Evolutionary conservation across 2,329 filamentous ascomycete genomes (phyloP).

Genomic region (Peltaster fructicola): DNA sequence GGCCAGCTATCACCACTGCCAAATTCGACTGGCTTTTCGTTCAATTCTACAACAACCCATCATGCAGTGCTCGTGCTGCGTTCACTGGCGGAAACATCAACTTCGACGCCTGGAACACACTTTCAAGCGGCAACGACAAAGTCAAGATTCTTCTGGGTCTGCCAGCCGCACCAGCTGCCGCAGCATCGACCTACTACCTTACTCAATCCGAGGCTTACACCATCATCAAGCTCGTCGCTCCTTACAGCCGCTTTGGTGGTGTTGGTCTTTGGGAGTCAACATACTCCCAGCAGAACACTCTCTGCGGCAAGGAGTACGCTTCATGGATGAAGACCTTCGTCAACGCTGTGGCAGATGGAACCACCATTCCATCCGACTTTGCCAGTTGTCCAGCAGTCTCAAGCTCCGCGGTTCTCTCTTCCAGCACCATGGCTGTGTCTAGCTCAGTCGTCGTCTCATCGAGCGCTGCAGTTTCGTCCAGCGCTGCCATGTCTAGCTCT

Average conservation of each 20-base stretch:
- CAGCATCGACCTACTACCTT: slow-evolving; percentile 27
- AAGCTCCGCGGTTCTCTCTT: slow-evolving; percentile 1
- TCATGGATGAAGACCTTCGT: slow-evolving; percentile 32
- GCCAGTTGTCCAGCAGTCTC: slow-evolving; percentile 3
- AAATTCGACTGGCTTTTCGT: slow-evolving; percentile 28
- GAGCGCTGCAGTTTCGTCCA: not conserved
- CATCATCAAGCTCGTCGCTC: slow-evolving; percentile 27
- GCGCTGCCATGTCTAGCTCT: not conserved
- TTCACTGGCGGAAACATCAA: slow-evolving; percentile 18
- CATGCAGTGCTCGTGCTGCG: slow-evolving; percentile 27
- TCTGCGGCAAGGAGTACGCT: slow-evolving; percentile 27
- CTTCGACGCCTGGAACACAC: slow-evolving; percentile 24
- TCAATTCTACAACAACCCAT: slow-evolving; percentile 32
- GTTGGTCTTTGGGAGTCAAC: slow-evolving; percentile 44
- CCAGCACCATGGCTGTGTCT: no score
- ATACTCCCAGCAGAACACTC: slow-evolving; percentile 27
- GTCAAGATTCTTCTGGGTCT: slow-evolving; percentile 39
- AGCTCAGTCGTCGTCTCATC: not conserved
- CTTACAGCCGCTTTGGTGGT: slow-evolving; percentile 33
- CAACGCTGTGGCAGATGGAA: slow-evolving; percentile 7
- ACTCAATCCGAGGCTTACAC: slow-evolving; percentile 26
- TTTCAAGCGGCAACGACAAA: slow-evolving; percentile 17
- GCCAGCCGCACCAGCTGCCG: slow-evolving; percentile 14
- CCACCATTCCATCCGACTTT: slow-evolving; percentile 6
- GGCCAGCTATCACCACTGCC: slow-evolving; percentile 17